Conservation (phyloP, 495 filamentous ascomycete species). For the Aspergillus olivimuriae region DNA sequence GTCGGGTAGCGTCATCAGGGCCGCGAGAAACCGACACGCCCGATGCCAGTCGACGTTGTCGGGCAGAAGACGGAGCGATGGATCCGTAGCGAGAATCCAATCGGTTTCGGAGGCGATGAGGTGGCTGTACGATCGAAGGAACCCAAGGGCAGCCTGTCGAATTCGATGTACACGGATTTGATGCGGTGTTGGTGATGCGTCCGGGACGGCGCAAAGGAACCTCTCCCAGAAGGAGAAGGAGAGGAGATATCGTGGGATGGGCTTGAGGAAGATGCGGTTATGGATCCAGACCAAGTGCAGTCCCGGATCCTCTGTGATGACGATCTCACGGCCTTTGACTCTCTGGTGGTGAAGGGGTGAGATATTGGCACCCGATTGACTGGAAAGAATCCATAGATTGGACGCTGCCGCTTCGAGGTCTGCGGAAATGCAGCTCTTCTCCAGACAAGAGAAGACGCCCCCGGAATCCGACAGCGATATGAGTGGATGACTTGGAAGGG, state of each 20-base stretch:
- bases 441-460: too few species aligned
- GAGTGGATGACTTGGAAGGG: too few species aligned
- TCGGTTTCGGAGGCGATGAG: slow-evolving; percentile 35
- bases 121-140: slow-evolving; percentile 31
- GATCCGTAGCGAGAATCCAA: slow-evolving; percentile 25
- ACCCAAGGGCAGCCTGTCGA: slow-evolving; percentile 27
- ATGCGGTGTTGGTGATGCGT: background rate
- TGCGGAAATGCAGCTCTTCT: too few species aligned
- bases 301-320: slow-evolving; percentile 39
- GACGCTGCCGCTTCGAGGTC: background rate
- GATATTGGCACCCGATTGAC: slow-evolving; percentile 18
- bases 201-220: slow-evolving; percentile 9
- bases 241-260: slow-evolving; percentile 47
- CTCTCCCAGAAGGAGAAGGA: slow-evolving; percentile 38
- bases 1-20: background rate
- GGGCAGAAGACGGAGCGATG: background rate
- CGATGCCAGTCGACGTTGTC: background rate
- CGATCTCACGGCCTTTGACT: slow-evolving; percentile 36
- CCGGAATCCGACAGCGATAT: too few species aligned
- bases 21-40: background rate
- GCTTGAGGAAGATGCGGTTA: slow-evolving; percentile 50
- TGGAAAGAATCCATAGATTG: slow-evolving; percentile 30
- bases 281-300: slow-evolving; percentile 53
- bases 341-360: slow-evolving; percentile 34
- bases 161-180: background rate